Conservation (phyloP, 2,329 filamentous ascomycete genomes). For the Botrytis byssoidea region DNA sequence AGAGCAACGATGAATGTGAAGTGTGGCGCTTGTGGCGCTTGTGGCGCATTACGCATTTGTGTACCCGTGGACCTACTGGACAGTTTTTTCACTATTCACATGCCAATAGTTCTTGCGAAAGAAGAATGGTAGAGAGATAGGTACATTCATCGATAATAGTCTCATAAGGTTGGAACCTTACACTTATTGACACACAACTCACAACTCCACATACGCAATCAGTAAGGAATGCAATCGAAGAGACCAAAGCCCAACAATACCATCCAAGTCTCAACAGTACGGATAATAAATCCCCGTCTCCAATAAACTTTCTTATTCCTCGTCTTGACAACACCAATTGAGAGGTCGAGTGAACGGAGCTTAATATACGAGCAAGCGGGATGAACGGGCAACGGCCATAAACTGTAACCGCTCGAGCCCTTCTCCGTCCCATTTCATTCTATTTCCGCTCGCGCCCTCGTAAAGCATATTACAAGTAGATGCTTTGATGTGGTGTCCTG, state of each 20-base stretch:
- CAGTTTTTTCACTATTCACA: neutral
- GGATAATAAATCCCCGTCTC: neutral
- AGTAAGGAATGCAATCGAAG: neutral
- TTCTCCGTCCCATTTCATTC: neutral
- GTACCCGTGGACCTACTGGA: no score
- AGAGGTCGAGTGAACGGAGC: neutral
- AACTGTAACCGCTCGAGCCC: neutral
- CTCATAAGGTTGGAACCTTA: neutral
- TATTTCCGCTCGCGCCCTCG: neutral
- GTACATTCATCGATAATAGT: no score
- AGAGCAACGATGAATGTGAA: neutral
- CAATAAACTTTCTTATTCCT: neutral
- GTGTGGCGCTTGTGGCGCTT: slow-evolving; percentile 3
- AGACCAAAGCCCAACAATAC: neutral
- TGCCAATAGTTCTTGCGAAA: neutral
- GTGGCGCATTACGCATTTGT: neutral
- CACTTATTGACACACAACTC: neutral
- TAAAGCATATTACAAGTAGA: neutral
- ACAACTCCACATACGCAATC: neutral
- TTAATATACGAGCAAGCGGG: neutral
- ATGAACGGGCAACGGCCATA: neutral
- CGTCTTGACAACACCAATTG: neutral
- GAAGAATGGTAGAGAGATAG: neutral
- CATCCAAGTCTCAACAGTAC: neutral
- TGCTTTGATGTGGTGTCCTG: neutral